Evolutionary conservation across 805 yeast species (phyloP).

Genomic region (Wickerhamiella azyma): DNA sequence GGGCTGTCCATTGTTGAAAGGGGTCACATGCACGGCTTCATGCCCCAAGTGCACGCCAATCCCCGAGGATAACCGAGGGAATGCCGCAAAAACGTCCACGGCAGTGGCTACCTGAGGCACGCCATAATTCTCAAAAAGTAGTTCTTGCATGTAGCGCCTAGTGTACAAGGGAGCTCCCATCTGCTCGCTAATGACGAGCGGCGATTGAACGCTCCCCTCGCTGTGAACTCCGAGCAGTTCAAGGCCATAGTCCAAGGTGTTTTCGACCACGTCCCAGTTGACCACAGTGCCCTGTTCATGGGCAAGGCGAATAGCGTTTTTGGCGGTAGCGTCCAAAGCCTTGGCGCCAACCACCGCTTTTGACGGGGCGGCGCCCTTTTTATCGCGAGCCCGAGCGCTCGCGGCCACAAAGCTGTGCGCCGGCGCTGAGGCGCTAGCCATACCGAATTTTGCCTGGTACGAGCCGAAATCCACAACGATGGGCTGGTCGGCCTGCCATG

Average conservation of each 20-base stretch:
- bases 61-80: conserved; percentile 33
- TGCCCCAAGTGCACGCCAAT: conserved; percentile 74
- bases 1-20: conserved; percentile 62
- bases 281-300: conserved; percentile 77
- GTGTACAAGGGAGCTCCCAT: conserved; percentile 59
- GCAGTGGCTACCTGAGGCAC: conserved; percentile 70
- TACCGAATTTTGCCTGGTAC: conserved; percentile 30
- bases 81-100: conserved; percentile 70
- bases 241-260: conserved; percentile 69
- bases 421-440: conserved; percentile 24
- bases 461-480: conserved; percentile 84
- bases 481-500: conserved; percentile 47
- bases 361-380: conserved; percentile 40
- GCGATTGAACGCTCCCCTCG: conserved; percentile 49
- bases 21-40: conserved; percentile 71
- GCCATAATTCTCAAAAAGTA: conserved; percentile 71
- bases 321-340: conserved; percentile 53
- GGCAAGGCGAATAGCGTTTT: conserved; percentile 60
- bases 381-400: conserved; percentile 63
- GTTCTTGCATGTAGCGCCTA: conserved; percentile 61
- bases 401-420: conserved; percentile 57
- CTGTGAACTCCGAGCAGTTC: conserved; percentile 58
- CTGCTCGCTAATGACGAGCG: conserved; percentile 68
- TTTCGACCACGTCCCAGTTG: conserved; percentile 87
- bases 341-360: conserved; percentile 77